Percentiles rank a stretch among this genome's conserved stretches.
Conservation (phyloP, 176 grass and related monocot species). For the Zizania latifolia region DNA sequence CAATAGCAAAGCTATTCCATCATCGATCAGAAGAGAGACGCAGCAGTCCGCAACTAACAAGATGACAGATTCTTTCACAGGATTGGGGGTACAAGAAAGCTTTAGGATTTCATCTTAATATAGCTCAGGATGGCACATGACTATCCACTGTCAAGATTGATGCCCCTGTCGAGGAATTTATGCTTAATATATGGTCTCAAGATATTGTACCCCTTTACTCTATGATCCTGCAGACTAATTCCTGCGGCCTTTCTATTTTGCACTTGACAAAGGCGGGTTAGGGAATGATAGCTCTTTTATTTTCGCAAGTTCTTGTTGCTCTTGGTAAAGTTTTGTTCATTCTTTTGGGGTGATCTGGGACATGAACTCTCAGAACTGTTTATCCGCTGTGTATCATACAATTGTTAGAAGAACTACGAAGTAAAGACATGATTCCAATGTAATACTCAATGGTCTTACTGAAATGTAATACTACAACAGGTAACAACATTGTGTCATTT, state of each 20-base stretch:
- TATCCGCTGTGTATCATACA: slow-evolving; percentile 17
- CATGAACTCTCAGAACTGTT: neutral
- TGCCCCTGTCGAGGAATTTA: neutral
- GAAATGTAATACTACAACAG: slow-evolving; percentile 39
- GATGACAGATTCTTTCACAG: slow-evolving; percentile 39
- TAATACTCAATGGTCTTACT: slow-evolving; percentile 23
- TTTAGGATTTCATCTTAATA: slow-evolving; percentile 21
- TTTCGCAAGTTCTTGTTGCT: slow-evolving; percentile 9
- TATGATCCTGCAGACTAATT: neutral
- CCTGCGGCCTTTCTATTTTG: slow-evolving; percentile 25
- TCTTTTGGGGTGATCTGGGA: slow-evolving; percentile 29
- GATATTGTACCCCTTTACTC: slow-evolving; percentile 1
- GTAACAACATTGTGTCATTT: slow-evolving; percentile 29
- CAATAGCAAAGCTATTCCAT: slow-evolving; percentile 96
- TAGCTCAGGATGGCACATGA: neutral
- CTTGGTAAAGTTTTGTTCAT: slow-evolving; percentile 33
- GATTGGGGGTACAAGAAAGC: slow-evolving; percentile 15
- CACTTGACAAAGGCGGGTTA: slow-evolving; percentile 22
- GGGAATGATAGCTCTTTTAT: slow-evolving; percentile 29
- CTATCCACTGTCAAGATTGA: slow-evolving; percentile 1
- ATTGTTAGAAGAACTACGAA: slow-evolving; percentile 2
- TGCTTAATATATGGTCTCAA: slow-evolving; percentile 23
- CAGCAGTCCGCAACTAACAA: slow-evolving; percentile 52
- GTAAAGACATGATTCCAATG: slow-evolving; percentile 17
- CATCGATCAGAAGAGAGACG: slow-evolving; percentile 92